phyloP scores from a whole-genome alignment of 495 filamentous ascomycete species.

The Parathielavia hyrcaniae region DNA sequence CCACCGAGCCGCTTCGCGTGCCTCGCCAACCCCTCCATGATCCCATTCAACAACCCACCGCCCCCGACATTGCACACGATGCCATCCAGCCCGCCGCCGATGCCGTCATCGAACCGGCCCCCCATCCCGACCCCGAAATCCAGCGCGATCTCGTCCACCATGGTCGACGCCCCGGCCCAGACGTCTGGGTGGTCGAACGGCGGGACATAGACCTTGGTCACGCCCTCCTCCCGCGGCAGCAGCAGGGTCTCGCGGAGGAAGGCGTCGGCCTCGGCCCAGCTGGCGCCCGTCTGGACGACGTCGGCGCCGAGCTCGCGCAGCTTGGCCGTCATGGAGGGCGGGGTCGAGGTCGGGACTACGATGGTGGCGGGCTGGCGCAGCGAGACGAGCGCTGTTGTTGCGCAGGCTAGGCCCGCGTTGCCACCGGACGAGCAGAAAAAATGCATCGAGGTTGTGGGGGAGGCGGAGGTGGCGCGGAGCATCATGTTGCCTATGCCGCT shows the following conservation, averaged over 20 bases:
- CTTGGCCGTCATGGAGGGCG: conserved; percentile 65
- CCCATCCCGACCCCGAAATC: conserved; percentile 23
- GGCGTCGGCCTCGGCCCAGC: conserved; percentile 71
- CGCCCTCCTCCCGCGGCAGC: conserved; percentile 29
- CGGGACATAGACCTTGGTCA: conserved; percentile 70
- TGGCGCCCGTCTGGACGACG: conserved; percentile 64
- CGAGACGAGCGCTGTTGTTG: conserved; percentile 59
- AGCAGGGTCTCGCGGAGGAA: conserved; percentile 61
- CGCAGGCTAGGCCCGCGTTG: conserved; percentile 88
- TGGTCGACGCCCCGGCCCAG: conserved; percentile 70
- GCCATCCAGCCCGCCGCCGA: conserved; percentile 46
- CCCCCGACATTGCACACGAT: conserved; percentile 84
- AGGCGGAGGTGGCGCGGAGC: conserved; percentile 41
- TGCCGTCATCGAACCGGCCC: conserved; percentile 13
- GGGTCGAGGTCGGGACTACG: conserved; percentile 66
- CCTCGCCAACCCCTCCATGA: conserved; percentile 64
- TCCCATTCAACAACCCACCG: conserved; percentile 75
- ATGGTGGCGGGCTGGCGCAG: conserved; percentile 67
- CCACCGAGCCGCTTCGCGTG: conserved; percentile 29
- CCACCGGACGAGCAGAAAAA: conserved; percentile 88
- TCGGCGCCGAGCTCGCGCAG: conserved; percentile 62
- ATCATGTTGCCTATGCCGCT: conserved; percentile 75
- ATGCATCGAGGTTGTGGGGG: conserved; percentile 45
- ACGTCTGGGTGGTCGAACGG: conserved; percentile 85
- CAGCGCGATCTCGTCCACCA: conserved; percentile 65